Evolutionary conservation across 225 moss, liverwort and hornwort species (phyloP).

Genomic region (Anthoceros angustus): DNA sequence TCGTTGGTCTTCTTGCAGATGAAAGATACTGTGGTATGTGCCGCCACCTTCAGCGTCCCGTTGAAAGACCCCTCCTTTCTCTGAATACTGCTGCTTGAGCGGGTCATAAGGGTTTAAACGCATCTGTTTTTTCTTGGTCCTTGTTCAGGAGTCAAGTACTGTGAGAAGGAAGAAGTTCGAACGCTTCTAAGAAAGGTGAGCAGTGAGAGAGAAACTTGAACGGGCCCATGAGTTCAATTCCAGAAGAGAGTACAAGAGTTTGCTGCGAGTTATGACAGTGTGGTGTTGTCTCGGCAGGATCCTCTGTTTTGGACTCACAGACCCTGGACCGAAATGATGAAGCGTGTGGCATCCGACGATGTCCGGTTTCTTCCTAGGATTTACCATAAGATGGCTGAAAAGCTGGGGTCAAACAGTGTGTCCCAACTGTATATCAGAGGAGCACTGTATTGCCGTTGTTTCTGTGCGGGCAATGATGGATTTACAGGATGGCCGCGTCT

Average conservation of each 20-base stretch:
- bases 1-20: conserved; percentile 61
- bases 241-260: background rate
- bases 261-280: too few species aligned
- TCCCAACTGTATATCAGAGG: conserved; percentile 80
- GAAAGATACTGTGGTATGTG: conserved; percentile 61
- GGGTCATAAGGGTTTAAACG: background rate
- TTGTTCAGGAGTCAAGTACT: conserved; percentile 53
- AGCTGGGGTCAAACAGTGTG: conserved; percentile 37
- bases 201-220: background rate
- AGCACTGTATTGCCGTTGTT: conserved; percentile 78
- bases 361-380: conserved; percentile 86
- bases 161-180: conserved; percentile 79
- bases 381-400: conserved; percentile 50
- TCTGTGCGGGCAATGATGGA: conserved; percentile 47
- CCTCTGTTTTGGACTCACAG: conserved; percentile 84
- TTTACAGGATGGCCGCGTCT: conserved; percentile 43
- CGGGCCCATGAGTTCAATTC: background rate
- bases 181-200: conserved; percentile 45
- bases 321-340: conserved; percentile 98
- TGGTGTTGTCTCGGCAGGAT: conserved; percentile 36
- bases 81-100: background rate
- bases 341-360: conserved; percentile 85
- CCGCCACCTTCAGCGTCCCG: background rate
- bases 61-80: background rate
- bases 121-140: background rate